Evolutionary conservation across 371 early-diverging fungal species (phyloP), one percentile per base, ranked within the genome.

Genomic region (Smittium culicis): DNA sequence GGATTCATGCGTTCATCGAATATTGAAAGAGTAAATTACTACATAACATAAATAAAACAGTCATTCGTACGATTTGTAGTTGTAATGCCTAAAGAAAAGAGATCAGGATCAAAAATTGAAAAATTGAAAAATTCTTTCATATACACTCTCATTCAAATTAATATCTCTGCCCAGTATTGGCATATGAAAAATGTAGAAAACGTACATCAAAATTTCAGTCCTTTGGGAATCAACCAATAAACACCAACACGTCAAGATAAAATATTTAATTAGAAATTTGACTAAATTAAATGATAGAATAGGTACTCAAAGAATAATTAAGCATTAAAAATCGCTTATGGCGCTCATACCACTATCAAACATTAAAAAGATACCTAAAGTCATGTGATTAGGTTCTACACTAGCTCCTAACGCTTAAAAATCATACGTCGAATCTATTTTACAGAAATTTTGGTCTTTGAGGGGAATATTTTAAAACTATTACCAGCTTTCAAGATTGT

Each of bases 181-280:
- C 59, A 3, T 59, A 59, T 8, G 14, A 8, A 8, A 30, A 3
- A 3, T 59, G 27, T n/a, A 59, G 27, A 59, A 59, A 28, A n/a
- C 28, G 59, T 11, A 59, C 25, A 8, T 11, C 25, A 59, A 30
- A 11, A 14, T 3, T 11, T n/a, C 25, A 8, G 14, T 30, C 11
- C 30, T 30, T 8, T 27, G 30, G 27, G 5, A 30, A 59, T 16
- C 59, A 59, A 11, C 25, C 14, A 3, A 59, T 25, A 27, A n/a
- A 59, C 27, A n/a, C 3, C 14, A 59, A n/a, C n/a, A 59, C 8
- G 27, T 28, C 8, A 59, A 11, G 3, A 11, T 59, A 3, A 11
- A 30, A 16, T 59, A 3, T 59, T 59, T 59, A n/a, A n/a, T 59
- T n/a, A 59, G 59, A 59, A 59, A 27, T n/a, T 28, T 59, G 14